Conservation (phyloP, 441 rosid genomes). For the Monsonia emarginata region DNA sequence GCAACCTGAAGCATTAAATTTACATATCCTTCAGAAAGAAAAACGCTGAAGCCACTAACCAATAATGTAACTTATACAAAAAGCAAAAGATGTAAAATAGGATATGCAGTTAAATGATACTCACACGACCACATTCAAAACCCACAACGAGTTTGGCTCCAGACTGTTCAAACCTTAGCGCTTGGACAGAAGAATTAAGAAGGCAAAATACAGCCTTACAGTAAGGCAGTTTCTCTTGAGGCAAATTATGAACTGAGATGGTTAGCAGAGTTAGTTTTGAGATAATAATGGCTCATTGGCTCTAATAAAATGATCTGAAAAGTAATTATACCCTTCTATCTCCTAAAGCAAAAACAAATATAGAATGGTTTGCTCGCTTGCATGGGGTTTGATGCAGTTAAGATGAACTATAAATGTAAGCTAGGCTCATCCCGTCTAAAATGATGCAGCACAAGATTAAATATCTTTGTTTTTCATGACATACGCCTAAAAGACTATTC, state of each 20-base stretch:
- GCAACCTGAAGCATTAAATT: constrained; percentile 40
- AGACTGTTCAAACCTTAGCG: constrained; percentile 31
- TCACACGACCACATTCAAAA: constrained; percentile 46
- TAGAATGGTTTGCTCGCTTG: not conserved
- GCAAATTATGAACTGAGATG: constrained; percentile 36
- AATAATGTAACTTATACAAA: constrained; percentile 10
- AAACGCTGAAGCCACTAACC: constrained; percentile 9
- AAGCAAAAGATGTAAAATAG: not conserved
- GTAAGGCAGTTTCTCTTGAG: constrained; percentile 31
- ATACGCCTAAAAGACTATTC: not conserved
- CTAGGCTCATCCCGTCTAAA: not conserved
- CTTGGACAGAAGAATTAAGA: constrained; percentile 41
- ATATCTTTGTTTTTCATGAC: not conserved
- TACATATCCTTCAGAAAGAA: constrained; percentile 15
- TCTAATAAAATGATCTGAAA: constrained; percentile 4
- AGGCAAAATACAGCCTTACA: constrained; percentile 43
- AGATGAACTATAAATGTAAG: not conserved
- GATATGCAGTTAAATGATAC: constrained; percentile 21
- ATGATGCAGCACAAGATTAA: not conserved
- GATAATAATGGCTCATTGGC: constrained; percentile 14
- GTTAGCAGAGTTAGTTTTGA: constrained; percentile 16
- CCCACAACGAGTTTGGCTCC: constrained; percentile 56
- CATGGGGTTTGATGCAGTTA: not conserved
- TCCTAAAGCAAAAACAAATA: not conserved
- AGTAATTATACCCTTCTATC: not conserved